Base-by-base conservation (phyloP, 73 alveolate species). In the Paramecium sexaurelia region DNA sequence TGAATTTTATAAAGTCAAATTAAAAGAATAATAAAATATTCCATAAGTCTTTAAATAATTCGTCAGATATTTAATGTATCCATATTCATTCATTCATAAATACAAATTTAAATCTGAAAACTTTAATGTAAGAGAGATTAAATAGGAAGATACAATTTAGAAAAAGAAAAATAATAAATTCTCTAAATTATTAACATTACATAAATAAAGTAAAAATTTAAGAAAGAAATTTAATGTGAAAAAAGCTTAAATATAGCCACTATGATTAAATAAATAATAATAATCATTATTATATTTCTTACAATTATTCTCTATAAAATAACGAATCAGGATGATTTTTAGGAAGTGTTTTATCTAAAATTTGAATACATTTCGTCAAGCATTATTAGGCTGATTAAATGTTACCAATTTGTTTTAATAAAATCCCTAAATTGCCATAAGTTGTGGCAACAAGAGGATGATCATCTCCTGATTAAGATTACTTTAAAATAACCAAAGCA, bases 301-400 rank as follows among this genome's bases (percentile, higher is more conserved):
- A 36, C 17, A 88, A 43, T 41, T 88, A 66, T 71, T 88, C 87
- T 88, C 51, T 41, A 47, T 68, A 88, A 82, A 68, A 88, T 67
- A 69, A 68, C n/a, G 51, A 88, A 55, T 88, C 94, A 17, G 94
- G 94, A n/a, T 88, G 94, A 43, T 88, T 82, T 26, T 40, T 66
- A 27, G 83, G 84, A 10, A 66, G 68, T 39, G 78, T 29, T 68
- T 69, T 66, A 19, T 55, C 89, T 29, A 88, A 47, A 29, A 88
- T 88, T 29, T 67, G 40, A 17, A 88, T 43, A 57, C 94, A 88
- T 47, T 88, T 88, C n/a, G 75, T 26, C 22, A 88, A 40, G 36
- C 87, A 68, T 27, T 45, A 56, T 41, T 41, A 47, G 1, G 91
- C 94, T 33, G 89, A 32, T 43, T 9, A 37, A 6, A 41, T 26